Evolutionary conservation across 2,329 filamentous ascomycete species (phyloP), one percentile per base, ranked within the genome.

Genomic region (Pseudocercospora fuligena): DNA sequence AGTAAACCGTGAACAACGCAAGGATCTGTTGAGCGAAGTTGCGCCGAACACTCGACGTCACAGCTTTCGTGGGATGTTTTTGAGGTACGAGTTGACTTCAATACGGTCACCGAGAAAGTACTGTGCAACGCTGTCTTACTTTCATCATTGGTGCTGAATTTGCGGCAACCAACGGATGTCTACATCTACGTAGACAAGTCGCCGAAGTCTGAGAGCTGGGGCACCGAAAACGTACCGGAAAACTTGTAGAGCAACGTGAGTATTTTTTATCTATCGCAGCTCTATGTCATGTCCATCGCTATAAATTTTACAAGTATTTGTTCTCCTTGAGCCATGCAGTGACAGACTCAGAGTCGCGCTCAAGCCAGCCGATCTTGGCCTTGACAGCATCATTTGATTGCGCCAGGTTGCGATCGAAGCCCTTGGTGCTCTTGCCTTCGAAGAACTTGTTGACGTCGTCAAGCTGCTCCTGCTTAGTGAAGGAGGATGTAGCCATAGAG

Each of bases 381-480:
- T 88, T 87, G 74, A 97, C 90, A 3, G 89, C 86, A 78, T 98
- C 94, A 72, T 91, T 86, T 78, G 91, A 94, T 84, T 98, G 94
- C n/a, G 93, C 92, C 65, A 98, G 83, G 58, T 92, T 89, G 78
- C 94, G 90, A 76, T 97, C 92, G 75, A 93, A 98, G 51, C 93
- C 89, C 83, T 92, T 97, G 67, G 90, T 96, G 78, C 92, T 92
- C 83, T 92, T 93, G 70, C 86, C 83, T 36, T 84, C 84, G 77
- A 97, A 98, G 86, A 97, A 98, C 5, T 84, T 82, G 79, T 94
- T 85, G 25, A 97, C 89, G 67, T 89, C 86, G 69, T 88, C 85
- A 66, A 94, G 83, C 80, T 97, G 93, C 73, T 91, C 88, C 69
- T 88, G 82, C 67, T 86, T 90, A 21, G 92, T 92, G 81, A 97